Evolutionary conservation across 352 stramenopile genomes (phyloP), one percentile per base, ranked within the genome.

Genomic region (Plasmopara muralis): DNA sequence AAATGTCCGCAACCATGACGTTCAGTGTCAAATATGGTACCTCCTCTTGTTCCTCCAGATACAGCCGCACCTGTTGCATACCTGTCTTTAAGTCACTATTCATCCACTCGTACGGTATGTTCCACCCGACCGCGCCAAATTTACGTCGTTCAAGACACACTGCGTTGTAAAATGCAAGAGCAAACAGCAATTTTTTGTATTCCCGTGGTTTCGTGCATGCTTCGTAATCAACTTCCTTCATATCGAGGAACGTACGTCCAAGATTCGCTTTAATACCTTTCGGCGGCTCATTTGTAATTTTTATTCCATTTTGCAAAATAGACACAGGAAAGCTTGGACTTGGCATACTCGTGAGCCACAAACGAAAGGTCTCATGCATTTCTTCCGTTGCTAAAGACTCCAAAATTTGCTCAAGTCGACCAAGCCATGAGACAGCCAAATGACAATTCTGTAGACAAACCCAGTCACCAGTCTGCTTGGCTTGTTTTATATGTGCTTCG

Each of bases 101-200:
- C 88, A 98, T 98, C 90, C 92, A 98, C 34, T 95, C 93, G 60
- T 98, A 98, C 2, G 89, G 89, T 47, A 97, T 97, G 51, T 97
- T 98, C 93, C 92, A 98, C 5, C 93, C 93, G 2, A 98, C 86
- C 2, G 93, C 89, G 16, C 93, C 93, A 53, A 97, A 98, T 47
- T 97, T 98, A 9, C 91, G 78, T 2, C 93, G 76, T 53, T 97
- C 93, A 4, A 98, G 67, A 51, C 95, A 97, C 30, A 97, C 77
- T 8, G 88, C 92, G 52, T 98, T 97, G 74, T 97, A 98, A 55
- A 98, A 98, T 9, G 88, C 87, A 0, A 97, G 57, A 6, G 83
- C 89, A 57, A 97, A 98, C 16, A 91, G 58, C 38, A 92, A 53
- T 57, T 96, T 96, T 57, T 97, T 96, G 66, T 89, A 98, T 57